Percentiles rank a stretch among this genome's conserved stretches.
These are phyloP conservation scores for Talinum fruticosum DNA, from an alignment of 148 eudicot genomes.

Conservation along the genomic window DNA sequence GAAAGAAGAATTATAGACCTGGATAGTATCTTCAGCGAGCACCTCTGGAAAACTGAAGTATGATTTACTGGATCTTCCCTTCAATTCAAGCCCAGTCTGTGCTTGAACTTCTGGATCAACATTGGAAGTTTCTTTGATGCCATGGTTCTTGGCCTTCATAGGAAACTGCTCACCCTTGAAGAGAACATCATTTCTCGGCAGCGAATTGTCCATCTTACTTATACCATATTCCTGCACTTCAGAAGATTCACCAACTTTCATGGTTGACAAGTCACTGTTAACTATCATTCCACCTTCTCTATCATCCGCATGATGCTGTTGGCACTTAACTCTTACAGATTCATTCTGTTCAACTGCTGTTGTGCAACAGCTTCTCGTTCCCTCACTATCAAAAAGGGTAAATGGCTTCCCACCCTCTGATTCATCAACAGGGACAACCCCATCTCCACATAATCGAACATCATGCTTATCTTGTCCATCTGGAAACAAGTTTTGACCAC, in stretches of 20 bases:
- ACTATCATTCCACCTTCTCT: constrained; percentile 6
- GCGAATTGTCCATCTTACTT: background rate
- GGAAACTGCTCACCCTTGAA: constrained; percentile 1
- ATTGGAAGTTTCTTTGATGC: background rate
- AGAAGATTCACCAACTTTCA: constrained; percentile 6
- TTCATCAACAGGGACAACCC: background rate
- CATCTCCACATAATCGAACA: background rate
- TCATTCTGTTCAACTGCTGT: no score
- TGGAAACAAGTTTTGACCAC: constrained; percentile 3
- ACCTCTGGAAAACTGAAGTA: constrained; percentile 3
- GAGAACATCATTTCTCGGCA: background rate
- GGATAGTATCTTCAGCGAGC: background rate
- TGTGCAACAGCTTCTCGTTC: constrained; percentile 1
- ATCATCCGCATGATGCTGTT: background rate
- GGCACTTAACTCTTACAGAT: background rate
- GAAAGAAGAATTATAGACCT: background rate
- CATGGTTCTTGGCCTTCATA: constrained; percentile 3
- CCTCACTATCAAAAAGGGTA: background rate
- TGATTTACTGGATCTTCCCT: background rate
- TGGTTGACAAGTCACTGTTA: constrained; percentile 9
- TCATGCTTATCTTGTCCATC: constrained; percentile 13
- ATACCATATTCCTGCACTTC: constrained; percentile 6
- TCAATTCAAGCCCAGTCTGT: constrained; percentile 6
- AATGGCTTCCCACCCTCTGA: background rate
- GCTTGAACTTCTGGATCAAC: background rate